Base-by-base conservation (phyloP, 192 early-diverging fungal species). In the Coemansia sp. region DNA sequence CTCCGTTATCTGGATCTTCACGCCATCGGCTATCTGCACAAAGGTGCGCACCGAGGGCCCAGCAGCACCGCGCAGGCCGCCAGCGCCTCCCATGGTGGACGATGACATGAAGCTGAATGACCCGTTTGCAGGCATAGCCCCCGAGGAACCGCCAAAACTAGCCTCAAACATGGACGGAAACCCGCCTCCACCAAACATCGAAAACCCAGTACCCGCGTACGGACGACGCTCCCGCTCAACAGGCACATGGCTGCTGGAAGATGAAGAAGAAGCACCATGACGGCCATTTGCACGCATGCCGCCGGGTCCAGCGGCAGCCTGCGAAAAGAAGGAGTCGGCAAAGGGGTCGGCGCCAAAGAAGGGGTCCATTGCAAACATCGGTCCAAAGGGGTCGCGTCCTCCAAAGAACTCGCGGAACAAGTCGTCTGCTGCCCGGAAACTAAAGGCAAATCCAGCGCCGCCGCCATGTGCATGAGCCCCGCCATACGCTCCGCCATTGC, bases 91-190 rank as follows among this genome's bases (percentile, higher is more conserved):
- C 7, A 67, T 61, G 6, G 56, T 63, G 13, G 75, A 75, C 16
- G 77, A 83, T 38, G 81, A 83, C 44, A 83, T 67, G 68, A 83
- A 83, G 69, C 81, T 83, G 41, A 83, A 83, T 13, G 81, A 78
- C 32, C 75, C 74, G 22, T 60, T 57, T 48, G 74, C 64, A 0
- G 74, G 70, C 68, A 81, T 65, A 12, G 60, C 65, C 14, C 57
- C 64, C 12, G 19, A 42, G 46, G 53, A 20, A 32, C 68, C 54
- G 20, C 61, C 60, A 56, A 69, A 69, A 16, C 65, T 66, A 7
- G 63, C 17, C 12, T 54, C 71, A 49, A 79, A 79, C 71, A 74
- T 74, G 6, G 68, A 74, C 13, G 61, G 61, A n/a, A 70, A 64
- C 46, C 63, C 67, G 40, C 45, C 45, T 0, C 73, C 63, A 25